Evolutionary conservation across 225 moss, liverwort and hornwort genomes (phyloP).

Genomic region (Thuidium tamariscinum): DNA sequence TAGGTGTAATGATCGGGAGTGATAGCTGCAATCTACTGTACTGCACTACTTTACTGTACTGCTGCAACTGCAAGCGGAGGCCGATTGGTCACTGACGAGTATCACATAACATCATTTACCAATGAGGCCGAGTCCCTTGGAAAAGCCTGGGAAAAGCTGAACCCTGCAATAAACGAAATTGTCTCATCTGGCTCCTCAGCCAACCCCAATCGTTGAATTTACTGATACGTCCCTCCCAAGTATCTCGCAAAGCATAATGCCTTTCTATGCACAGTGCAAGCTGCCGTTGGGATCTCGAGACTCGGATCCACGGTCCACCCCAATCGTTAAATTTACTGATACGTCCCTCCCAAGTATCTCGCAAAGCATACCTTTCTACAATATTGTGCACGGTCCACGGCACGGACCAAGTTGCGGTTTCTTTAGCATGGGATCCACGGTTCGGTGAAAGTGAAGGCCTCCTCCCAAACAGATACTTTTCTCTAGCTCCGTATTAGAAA

Average conservation of each 20-base stretch:
- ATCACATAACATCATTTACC: neutral
- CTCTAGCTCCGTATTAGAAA: neutral
- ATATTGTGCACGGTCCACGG: neutral
- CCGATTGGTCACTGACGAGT: neutral
- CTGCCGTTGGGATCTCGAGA: no score
- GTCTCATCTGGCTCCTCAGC: neutral
- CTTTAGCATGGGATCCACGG: neutral
- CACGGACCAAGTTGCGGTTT: neutral
- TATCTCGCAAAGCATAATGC: neutral
- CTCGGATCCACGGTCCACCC: neutral
- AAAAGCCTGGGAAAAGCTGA: neutral
- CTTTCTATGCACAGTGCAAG: neutral
- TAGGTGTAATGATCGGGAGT: neutral
- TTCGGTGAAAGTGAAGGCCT: neutral
- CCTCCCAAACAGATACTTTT: neutral
- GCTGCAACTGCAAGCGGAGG: neutral
- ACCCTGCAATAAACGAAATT: neutral
- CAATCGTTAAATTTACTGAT: neutral
- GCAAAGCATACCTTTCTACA: neutral
- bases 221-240: neutral
- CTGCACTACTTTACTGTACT: neutral
- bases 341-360: neutral
- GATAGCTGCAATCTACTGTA: neutral
- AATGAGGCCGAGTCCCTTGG: neutral
- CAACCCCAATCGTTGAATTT: neutral